Conservation (phyloP, 805 yeast genomes). For the Pichia kluyveri region DNA sequence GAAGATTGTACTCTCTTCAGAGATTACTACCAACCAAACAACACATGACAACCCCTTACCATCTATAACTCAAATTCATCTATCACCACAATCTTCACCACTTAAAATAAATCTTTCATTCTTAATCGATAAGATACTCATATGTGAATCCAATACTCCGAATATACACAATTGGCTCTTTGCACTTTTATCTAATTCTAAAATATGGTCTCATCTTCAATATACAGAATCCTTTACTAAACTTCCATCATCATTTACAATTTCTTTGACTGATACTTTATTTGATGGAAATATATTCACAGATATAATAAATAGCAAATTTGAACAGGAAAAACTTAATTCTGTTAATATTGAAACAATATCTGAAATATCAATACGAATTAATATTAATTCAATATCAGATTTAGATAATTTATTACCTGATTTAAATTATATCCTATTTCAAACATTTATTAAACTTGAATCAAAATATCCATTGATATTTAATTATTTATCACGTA, state of each 20-base stretch:
- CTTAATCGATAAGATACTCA: neutral
- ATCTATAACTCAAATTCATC: too few species aligned
- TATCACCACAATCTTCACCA: too few species aligned
- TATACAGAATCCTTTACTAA: neutral
- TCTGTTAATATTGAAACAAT: slow-evolving; percentile 1
- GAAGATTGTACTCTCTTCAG: too few species aligned
- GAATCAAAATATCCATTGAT: slow-evolving; percentile 22
- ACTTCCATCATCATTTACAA: neutral
- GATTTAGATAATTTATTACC: slow-evolving; percentile 5
- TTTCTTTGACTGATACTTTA: slow-evolving; percentile 4
- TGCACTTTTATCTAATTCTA: neutral
- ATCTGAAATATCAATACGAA: slow-evolving; percentile 2
- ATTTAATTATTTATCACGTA: slow-evolving; percentile 21
- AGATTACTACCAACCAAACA: too few species aligned
- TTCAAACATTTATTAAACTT: slow-evolving; percentile 16
- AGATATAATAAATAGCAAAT: slow-evolving; percentile 6
- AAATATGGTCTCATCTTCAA: neutral
- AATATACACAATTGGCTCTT: neutral
- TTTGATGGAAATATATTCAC: slow-evolving; percentile 1
- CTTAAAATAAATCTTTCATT: neutral
- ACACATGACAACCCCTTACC: too few species aligned
- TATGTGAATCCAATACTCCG: slow-evolving; percentile 1
- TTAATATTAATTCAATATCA: neutral
- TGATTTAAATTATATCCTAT: slow-evolving; percentile 21
- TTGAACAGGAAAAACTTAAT: slow-evolving; percentile 8